Evolutionary conservation across 306 rosid species (phyloP).

Genomic region (Cucurbita ficifolia): DNA sequence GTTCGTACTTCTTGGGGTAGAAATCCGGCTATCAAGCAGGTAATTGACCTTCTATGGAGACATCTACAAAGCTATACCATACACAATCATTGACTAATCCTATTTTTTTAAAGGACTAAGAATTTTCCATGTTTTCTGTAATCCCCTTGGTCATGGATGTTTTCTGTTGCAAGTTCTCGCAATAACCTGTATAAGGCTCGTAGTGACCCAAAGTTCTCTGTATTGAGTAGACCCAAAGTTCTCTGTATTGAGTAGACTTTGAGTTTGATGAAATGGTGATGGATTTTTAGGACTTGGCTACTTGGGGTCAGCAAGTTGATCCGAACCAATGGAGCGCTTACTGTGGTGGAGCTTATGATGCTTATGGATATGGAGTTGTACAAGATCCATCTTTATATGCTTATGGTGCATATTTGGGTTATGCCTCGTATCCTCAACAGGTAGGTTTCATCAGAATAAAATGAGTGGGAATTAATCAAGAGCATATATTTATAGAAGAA

Average conservation of each 20-base stretch:
- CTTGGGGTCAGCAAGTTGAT: constrained; percentile 70
- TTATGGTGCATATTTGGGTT: constrained; percentile 60
- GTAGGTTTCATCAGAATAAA: constrained; percentile 21
- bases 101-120: background rate
- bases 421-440: constrained; percentile 72
- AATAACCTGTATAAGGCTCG: background rate
- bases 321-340: constrained; percentile 69
- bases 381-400: constrained; percentile 74
- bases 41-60: constrained; percentile 10
- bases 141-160: background rate
- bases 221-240: background rate
- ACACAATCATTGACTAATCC: background rate
- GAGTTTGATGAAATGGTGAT: background rate
- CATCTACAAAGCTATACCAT: background rate
- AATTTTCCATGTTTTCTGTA: background rate
- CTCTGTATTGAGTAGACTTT: background rate
- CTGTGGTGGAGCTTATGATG: constrained; percentile 81
- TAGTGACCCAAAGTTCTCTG: background rate
- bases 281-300: constrained; percentile 39
- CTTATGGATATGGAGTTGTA: constrained; percentile 58
- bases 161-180: background rate
- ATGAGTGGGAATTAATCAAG: background rate
- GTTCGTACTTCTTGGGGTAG: constrained; percentile 77
- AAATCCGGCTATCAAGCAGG: constrained; percentile 69
- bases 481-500: background rate